Evolutionary conservation across 2,329 filamentous ascomycete genomes (phyloP), one percentile per base, ranked within the genome.

Genomic region (Cladosporium phlei): DNA sequence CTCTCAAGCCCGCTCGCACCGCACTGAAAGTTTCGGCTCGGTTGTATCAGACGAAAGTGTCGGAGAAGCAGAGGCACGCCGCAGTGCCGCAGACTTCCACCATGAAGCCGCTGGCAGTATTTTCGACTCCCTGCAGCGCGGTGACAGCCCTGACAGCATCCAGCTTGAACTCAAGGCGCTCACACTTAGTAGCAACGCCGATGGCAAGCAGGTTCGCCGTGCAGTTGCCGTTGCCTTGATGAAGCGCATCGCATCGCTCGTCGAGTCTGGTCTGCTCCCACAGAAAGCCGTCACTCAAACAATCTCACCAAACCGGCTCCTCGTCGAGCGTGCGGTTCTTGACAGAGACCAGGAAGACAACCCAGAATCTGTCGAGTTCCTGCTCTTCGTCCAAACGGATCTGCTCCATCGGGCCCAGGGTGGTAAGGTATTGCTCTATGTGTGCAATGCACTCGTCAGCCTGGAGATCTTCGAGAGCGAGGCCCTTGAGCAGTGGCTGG

Each of bases 121-220:
- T n/a, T 77, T 90, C 52, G 90, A 96, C 59, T 86, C 88, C 19
- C 75, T 97, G 32, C 83, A 85, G 42, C 78, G 81, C 50, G 85
- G 83, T 17, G 73, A 80, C 39, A 78, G 80, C 11, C 79, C 82
- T 9, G 87, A 94, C 62, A 93, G 95, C 53, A 90, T 95, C 59
- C 88, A 91, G 64, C 79, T 97, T 25, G 93, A 98, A 65, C 86
- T 98, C 52, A 95, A 90, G 73, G 87, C 88, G 37, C 75, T 97
- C n/a, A 85, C 91, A 9, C 87, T 98, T 66, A 85, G 84, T 46
- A 88, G 86, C 59, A 88, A 97, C 60, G 93, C 93, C 2, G 90
- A 88, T 1, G 91, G 95, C 60, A 78, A 84, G 54, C 86, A 93
- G 66, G 87, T 97, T 60, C 86, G 91, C 34, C 83, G 85, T 25